Conservation (phyloP, 2,329 filamentous ascomycete genomes). For the Tolypocladium cylindrosporum region DNA sequence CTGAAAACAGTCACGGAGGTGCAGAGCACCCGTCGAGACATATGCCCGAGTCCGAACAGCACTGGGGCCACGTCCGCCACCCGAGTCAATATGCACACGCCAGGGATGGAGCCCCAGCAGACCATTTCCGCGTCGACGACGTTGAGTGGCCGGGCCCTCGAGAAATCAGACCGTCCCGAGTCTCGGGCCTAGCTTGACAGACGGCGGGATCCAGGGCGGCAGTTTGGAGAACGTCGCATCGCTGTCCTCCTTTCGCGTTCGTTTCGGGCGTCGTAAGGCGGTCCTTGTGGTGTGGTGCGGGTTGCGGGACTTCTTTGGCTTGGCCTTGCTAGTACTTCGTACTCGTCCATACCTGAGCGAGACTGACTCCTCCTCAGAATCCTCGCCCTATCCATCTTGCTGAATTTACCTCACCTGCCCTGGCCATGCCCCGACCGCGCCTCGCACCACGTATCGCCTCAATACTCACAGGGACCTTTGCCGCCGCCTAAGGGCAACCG, state of each 20-base stretch:
- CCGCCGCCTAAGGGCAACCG: neutral
- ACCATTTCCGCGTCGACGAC: neutral
- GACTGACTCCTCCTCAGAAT: neutral
- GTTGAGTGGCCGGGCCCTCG: neutral
- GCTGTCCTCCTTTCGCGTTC: neutral
- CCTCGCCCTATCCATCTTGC: neutral
- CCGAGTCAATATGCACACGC: neutral
- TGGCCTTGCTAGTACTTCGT: neutral
- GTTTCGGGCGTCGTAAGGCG: neutral
- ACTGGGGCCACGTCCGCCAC: neutral
- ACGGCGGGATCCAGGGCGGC: neutral
- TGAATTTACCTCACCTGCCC: neutral
- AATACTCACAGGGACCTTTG: neutral
- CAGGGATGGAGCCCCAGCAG: neutral
- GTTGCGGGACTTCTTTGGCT: neutral
- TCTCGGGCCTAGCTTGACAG: neutral
- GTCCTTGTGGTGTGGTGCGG: neutral
- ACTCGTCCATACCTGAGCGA: neutral
- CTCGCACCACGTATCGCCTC: neutral
- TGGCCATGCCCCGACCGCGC: neutral
- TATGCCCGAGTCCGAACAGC: too few species aligned
- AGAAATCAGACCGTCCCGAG: neutral
- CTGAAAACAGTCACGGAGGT: too few species aligned
- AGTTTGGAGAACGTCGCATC: neutral
- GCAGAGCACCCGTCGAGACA: too few species aligned